phyloP scores from a whole-genome alignment of 2,329 filamentous ascomycete genomes.

The Aschersonia sp. region DNA sequence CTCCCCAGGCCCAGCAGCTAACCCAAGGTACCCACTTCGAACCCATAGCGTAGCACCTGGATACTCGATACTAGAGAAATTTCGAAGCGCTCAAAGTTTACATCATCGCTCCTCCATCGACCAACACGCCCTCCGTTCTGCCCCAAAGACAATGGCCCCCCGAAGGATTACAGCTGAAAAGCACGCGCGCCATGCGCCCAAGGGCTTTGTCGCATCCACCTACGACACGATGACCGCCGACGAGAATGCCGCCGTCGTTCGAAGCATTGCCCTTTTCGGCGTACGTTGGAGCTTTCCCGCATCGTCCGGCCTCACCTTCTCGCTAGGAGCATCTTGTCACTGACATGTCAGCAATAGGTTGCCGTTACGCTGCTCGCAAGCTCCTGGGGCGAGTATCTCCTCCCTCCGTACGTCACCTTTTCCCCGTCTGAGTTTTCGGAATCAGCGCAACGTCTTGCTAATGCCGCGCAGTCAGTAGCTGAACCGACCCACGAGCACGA shows the following conservation, averaged over 20 bases:
- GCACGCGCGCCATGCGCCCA: conserved; percentile 24
- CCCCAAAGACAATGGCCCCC: conserved; percentile 37
- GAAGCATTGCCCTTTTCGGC: conserved; percentile 52
- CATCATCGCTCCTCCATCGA: neutral
- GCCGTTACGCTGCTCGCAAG: conserved; percentile 49
- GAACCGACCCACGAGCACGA: neutral
- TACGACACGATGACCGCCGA: conserved; percentile 49
- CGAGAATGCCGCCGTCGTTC: conserved; percentile 55
- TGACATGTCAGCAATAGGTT: conserved; percentile 4
- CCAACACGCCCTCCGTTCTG: neutral
- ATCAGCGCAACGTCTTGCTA: too few species aligned
- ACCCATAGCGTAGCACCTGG: too few species aligned
- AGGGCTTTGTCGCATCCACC: conserved; percentile 39
- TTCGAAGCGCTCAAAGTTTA: too few species aligned
- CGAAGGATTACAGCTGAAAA: conserved; percentile 42
- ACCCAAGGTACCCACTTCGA: too few species aligned
- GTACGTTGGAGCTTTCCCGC: conserved; percentile 21
- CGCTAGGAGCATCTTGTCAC: neutral
- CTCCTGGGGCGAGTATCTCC: conserved; percentile 50
- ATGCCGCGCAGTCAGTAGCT: neutral
- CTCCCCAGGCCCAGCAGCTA: too few species aligned
- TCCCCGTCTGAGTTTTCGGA: too few species aligned
- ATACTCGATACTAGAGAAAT: too few species aligned
- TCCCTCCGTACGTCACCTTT: conserved; percentile 40
- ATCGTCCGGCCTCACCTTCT: too few species aligned